Conservation (phyloP, 257 asterid genomes). For the Solanum gracilifrons region DNA sequence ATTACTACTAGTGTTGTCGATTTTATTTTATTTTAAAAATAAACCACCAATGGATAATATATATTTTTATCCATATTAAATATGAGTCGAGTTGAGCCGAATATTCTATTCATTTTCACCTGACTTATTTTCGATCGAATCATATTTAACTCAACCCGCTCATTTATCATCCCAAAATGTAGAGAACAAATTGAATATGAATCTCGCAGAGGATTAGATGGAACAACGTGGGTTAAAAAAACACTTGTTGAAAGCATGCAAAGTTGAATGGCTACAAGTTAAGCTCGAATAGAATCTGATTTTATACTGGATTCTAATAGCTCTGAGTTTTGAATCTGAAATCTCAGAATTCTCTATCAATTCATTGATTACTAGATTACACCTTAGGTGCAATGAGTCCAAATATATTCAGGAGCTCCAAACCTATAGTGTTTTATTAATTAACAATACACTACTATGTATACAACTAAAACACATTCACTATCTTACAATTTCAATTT, state of each 20-base stretch:
- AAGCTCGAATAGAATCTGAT: neutral
- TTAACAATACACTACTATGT: neutral
- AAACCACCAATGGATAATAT: neutral
- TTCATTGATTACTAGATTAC: neutral
- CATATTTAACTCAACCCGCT: too few relatives aligned
- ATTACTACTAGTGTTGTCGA: neutral
- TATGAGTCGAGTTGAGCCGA: neutral
- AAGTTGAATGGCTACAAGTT: neutral
- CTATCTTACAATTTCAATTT: neutral
- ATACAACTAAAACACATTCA: neutral
- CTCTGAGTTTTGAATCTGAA: too few relatives aligned
- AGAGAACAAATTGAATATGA: neutral
- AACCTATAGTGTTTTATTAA: neutral
- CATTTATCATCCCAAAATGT: neutral
- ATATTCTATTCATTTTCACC: neutral
- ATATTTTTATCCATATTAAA: neutral
- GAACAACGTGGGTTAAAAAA: neutral
- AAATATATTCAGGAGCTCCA: neutral
- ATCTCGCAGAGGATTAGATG: neutral
- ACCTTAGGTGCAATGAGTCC: neutral
- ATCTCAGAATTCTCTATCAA: neutral
- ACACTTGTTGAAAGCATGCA: neutral
- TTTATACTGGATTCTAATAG: too few relatives aligned
- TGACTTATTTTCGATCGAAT: fast-evolving
- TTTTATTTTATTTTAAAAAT: too few relatives aligned